Base-by-base conservation (phyloP, 768 basidiomycete genomes). In the Artomyces pyxidatus region DNA sequence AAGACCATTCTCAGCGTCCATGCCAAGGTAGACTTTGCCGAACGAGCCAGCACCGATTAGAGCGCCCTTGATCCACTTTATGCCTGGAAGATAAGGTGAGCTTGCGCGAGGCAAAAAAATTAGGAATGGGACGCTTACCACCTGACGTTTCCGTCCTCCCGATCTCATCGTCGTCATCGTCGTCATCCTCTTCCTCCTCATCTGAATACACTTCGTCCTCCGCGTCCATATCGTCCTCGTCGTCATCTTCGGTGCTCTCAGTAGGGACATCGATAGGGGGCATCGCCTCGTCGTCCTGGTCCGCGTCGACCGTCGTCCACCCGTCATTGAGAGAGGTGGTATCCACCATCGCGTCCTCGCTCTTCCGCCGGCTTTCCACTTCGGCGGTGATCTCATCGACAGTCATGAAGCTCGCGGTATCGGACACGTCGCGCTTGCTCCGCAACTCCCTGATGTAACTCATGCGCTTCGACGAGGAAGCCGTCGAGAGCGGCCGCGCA, bases 301-400 rank as follows among this genome's bases (percentile, higher is more conserved):
- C 74, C 29, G 73, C 68, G 40, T 81, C 83, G 3, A 88, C 81
- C 57, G 77, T 77, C 0, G 85, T 87, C 81, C 86, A 89, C 29
- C 84, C 88, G 39, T 88, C 77, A 21, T 47, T 39, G 9, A 71
- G 52, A 17, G 56, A 57, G 12, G 48, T 72, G 1, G 69, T 70
- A 42, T 72, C 81, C 12, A 71, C 68, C 22, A 71, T 72, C 53
- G 63, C 42, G 4, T 63, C 68, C 58, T 70, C 74, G 58, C 76
- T 81, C 46, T 74, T 78, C 50, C 78, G 68, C 30, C 79, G 71
- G 58, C 81, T 89, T 63, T 87, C 95, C 7, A 99, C 88, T 60
- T 95, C 88, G 9, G 91, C 93, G 0, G 96, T 97, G 59, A 99
- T 96, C 67, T 99, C 92, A 60, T 99, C 95, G 21, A 99, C 89